phyloP scores from a whole-genome alignment of 1,284 basidiomycete genomes.

The Cutaneotrichosporon curvatum region DNA sequence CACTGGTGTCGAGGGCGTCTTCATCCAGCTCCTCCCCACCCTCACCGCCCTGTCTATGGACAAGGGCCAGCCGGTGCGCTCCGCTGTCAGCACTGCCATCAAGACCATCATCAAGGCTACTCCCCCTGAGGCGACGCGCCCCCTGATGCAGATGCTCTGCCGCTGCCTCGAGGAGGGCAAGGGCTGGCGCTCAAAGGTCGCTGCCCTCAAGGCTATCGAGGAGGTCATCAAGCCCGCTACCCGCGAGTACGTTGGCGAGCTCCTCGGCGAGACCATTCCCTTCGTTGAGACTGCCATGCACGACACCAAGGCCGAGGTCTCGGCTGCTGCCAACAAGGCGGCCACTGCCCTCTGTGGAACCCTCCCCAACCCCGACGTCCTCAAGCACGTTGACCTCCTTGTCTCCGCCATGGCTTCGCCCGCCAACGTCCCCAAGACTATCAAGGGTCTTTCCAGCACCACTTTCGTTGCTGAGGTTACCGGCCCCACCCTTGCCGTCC shows the following conservation, averaged over 20 bases:
- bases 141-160: slow-evolving; percentile 67
- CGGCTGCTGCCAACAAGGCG: slow-evolving; percentile 80
- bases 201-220: slow-evolving; percentile 80
- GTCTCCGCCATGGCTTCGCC: slow-evolving; percentile 95
- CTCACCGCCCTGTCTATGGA: slow-evolving; percentile 86
- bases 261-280: slow-evolving; percentile 76
- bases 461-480: slow-evolving; percentile 98
- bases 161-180: slow-evolving; percentile 64
- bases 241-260: slow-evolving; percentile 73
- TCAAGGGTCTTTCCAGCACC: slow-evolving; percentile 84
- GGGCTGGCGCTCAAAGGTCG: slow-evolving; percentile 94
- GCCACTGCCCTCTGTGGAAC: slow-evolving; percentile 88
- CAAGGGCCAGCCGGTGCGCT: slow-evolving; percentile 86
- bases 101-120: slow-evolving; percentile 77
- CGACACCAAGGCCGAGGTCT: slow-evolving; percentile 93
- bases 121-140: slow-evolving; percentile 72
- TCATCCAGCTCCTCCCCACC: slow-evolving; percentile 68
- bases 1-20: slow-evolving; percentile 68
- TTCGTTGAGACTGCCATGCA: slow-evolving; percentile 89
- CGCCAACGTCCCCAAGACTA: slow-evolving; percentile 72
- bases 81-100: slow-evolving; percentile 72
- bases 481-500: slow-evolving; percentile 88
- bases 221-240: slow-evolving; percentile 61
- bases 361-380: slow-evolving; percentile 88
- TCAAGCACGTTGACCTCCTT: slow-evolving; percentile 79